A percentile compares a stretch with the other conserved stretches of the same genome.
These are phyloP conservation scores for Medicago ruthenica DNA, from an alignment of 306 rosid genomes.

Conservation along the genomic window DNA sequence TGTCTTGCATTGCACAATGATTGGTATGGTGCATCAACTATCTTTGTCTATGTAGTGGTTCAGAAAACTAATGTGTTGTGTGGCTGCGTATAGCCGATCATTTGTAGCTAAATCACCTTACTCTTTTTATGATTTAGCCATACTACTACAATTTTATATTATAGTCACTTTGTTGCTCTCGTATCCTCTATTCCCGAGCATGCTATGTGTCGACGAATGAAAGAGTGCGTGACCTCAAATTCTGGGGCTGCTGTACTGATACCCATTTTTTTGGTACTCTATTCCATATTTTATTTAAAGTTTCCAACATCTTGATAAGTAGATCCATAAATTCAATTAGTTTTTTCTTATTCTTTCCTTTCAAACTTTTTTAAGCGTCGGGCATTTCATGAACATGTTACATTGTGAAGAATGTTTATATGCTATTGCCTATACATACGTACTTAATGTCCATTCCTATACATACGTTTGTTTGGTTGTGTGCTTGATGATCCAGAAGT, in stretches of 20 bases:
- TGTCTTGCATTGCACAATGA: constrained; percentile 41
- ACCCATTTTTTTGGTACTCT: background rate
- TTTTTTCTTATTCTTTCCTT: background rate
- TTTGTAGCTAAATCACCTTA: constrained; percentile 40
- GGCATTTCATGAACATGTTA: background rate
- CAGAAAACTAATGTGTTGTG: constrained; percentile 27
- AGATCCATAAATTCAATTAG: background rate
- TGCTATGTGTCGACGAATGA: background rate
- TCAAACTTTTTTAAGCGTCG: background rate
- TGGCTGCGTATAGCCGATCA: constrained; percentile 33
- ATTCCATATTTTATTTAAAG: background rate
- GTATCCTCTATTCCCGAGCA: background rate
- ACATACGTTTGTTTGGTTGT: background rate
- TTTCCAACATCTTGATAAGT: background rate
- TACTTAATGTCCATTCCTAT: background rate
- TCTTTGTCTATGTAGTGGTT: constrained; percentile 30
- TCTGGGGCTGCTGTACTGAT: background rate
- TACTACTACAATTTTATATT: constrained; percentile 21
- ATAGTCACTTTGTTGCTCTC: constrained; percentile 19
- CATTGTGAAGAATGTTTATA: background rate
- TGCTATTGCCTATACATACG: background rate
- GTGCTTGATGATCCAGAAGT: background rate
- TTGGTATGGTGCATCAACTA: constrained; percentile 35
- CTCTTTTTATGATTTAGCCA: constrained; percentile 9
- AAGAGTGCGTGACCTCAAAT: background rate